These are phyloP conservation scores for Lyophyllum shimeji DNA, from an alignment of 768 basidiomycete species.

Conservation along the genomic window DNA sequence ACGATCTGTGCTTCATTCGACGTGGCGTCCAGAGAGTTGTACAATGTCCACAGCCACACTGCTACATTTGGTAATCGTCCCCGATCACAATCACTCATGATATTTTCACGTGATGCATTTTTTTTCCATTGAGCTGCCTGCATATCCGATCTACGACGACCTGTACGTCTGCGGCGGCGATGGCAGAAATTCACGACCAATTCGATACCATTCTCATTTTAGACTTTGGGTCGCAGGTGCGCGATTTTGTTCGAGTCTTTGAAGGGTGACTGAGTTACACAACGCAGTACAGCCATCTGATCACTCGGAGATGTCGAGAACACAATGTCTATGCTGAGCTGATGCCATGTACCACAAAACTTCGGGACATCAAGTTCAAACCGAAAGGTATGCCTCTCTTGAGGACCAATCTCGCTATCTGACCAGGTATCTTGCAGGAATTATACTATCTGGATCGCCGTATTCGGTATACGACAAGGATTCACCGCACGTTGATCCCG, in stretches of 20 bases:
- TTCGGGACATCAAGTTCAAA: constrained; percentile 86
- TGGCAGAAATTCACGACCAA: constrained; percentile 91
- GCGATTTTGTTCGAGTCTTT: constrained; percentile 8
- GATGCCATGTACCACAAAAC: constrained; percentile 92
- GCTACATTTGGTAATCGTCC: neutral
- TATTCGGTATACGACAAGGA: constrained; percentile 96
- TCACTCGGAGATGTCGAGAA: constrained; percentile 96
- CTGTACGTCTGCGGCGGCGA: constrained; percentile 22
- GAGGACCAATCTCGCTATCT: neutral
- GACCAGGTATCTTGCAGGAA: constrained; percentile 48
- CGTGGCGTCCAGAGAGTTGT: neutral
- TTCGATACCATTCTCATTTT: constrained; percentile 96
- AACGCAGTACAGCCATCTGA: constrained; percentile 90
- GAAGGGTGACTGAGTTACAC: constrained; percentile 12
- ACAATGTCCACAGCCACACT: neutral
- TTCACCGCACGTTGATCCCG: constrained; percentile 93
- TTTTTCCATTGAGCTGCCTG: neutral
- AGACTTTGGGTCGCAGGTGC: constrained; percentile 95
- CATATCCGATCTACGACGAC: neutral
- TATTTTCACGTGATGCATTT: neutral
- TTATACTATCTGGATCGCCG: constrained; percentile 96
- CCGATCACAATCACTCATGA: neutral
- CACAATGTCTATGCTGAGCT: constrained; percentile 97
- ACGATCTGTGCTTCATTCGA: neutral
- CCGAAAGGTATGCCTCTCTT: constrained; percentile 70